phyloP scores from a whole-genome alignment of 176 grass and related monocot genomes.

The Paspalum notatum region DNA sequence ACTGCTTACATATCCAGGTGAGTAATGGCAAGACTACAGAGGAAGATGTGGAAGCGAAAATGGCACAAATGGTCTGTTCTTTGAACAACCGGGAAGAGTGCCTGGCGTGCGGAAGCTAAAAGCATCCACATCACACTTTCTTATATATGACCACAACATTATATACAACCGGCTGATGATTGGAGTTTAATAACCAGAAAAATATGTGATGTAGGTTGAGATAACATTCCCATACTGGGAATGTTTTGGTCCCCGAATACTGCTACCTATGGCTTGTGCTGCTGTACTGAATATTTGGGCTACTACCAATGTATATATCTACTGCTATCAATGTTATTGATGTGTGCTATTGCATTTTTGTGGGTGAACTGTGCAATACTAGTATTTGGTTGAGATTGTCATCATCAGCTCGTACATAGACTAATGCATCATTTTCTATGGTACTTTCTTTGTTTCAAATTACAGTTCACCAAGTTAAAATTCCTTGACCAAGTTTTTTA shows the following conservation, averaged over 20 bases:
- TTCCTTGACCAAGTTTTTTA: too few species aligned
- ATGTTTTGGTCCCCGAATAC: background rate
- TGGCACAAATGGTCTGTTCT: slow-evolving; percentile 96
- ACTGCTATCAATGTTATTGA: slow-evolving; percentile 19
- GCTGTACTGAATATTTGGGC: slow-evolving; percentile 12
- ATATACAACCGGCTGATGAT: slow-evolving; percentile 33
- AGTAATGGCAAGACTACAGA: slow-evolving; percentile 38
- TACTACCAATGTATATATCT: slow-evolving; percentile 47
- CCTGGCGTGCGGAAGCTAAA: slow-evolving; percentile 89
- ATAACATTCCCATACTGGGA: slow-evolving; percentile 12
- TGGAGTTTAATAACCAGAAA: slow-evolving; percentile 37
- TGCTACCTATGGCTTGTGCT: slow-evolving; percentile 8
- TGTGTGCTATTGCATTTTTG: background rate
- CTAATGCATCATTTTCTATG: too few species aligned
- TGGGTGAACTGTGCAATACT: background rate
- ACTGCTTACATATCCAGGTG: slow-evolving; percentile 40
- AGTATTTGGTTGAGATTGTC: background rate
- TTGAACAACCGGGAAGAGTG: slow-evolving; percentile 93
- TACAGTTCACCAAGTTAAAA: too few species aligned
- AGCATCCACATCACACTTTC: background rate
- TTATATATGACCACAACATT: slow-evolving; percentile 24
- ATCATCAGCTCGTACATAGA: too few species aligned
- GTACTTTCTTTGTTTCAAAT: too few species aligned
- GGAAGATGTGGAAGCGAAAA: slow-evolving; percentile 77
- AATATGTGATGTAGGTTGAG: background rate